phyloP scores from a whole-genome alignment of 306 rosid genomes.

The Prosopis cineraria region DNA sequence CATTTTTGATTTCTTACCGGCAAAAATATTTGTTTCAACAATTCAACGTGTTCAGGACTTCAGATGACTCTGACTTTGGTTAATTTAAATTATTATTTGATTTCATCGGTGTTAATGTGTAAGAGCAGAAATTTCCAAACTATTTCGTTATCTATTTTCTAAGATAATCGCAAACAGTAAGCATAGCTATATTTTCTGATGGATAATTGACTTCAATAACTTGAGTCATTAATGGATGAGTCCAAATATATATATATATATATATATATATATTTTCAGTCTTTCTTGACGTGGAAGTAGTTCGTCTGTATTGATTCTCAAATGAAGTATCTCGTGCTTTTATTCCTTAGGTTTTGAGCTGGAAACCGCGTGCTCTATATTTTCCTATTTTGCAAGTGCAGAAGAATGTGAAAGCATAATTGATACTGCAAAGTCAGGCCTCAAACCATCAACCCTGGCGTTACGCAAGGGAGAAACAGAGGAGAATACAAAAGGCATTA shows the following conservation, averaged over 20 bases:
- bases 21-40: constrained; percentile 4
- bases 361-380: constrained; percentile 79
- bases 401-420: constrained; percentile 74
- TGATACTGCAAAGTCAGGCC: constrained; percentile 52
- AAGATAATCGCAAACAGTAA: background rate
- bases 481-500: constrained; percentile 58
- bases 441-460: constrained; percentile 67
- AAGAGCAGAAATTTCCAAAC: constrained; percentile 5
- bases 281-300: background rate
- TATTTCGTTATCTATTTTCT: constrained; percentile 9
- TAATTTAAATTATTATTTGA: constrained; percentile 24
- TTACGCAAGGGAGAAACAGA: constrained; percentile 75
- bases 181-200: constrained; percentile 13
- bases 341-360: constrained; percentile 72
- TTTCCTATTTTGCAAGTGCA: constrained; percentile 85
- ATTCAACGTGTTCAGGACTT: constrained; percentile 19
- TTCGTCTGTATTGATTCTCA: background rate
- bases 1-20: constrained; percentile 3
- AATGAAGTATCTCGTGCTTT: constrained; percentile 25
- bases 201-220: constrained; percentile 25
- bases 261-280: no score
- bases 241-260: no score
- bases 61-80: background rate
- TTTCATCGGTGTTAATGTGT: constrained; percentile 9
- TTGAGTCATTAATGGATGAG: background rate